Evolutionary conservation across 169 alveolate genomes (phyloP), one percentile per base, ranked within the genome.

Genomic region (Toxoplasma gondii): DNA sequence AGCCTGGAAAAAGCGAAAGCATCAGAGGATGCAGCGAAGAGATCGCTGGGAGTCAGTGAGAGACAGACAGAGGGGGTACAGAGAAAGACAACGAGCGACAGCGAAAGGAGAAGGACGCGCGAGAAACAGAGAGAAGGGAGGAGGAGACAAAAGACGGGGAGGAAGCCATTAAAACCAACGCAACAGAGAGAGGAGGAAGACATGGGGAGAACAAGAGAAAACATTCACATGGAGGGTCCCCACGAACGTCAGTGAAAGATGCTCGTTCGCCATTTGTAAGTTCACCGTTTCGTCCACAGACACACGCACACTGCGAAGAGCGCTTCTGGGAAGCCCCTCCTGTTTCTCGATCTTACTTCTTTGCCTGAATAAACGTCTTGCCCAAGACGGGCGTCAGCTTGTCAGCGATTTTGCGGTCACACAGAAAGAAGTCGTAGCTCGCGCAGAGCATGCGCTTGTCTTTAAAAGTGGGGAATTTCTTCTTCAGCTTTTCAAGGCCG

Each of bases 401-500:
- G 44, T 96, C 96, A 12, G 93, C 87, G 82, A 96, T 58, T 29
- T 92, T 67, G 53, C 90, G 91, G 64, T 96, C 97, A 31, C 95
- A 84, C 29, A 95, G 81, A 80, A 96, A 96, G 31, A 94, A 43
- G 88, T 96, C 97, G 92, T 91, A 95, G 41, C 95, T 94, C 0
- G 95, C 92, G 58, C 97, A 95, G n/a, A 96, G 95, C 49, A 78
- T 96, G 54, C 97, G 88, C 41, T 82, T 64, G 45, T 94, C 96
- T 53, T 88, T 81, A 45, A 70, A 95, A 49, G 97, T 94, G 38
- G 83, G 93, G 93, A 86, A 96, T 44, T 96, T 96, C 95, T 94
- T 95, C 29, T 88, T 70, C 43, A 96, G 88, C 70, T 96, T 96
- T 17, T 91, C 88, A 41, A 93, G 87, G 34, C 97, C 94, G 31